Base-by-base conservation (phyloP, 2,329 filamentous ascomycete genomes). In the Colletotrichum eleusines region DNA sequence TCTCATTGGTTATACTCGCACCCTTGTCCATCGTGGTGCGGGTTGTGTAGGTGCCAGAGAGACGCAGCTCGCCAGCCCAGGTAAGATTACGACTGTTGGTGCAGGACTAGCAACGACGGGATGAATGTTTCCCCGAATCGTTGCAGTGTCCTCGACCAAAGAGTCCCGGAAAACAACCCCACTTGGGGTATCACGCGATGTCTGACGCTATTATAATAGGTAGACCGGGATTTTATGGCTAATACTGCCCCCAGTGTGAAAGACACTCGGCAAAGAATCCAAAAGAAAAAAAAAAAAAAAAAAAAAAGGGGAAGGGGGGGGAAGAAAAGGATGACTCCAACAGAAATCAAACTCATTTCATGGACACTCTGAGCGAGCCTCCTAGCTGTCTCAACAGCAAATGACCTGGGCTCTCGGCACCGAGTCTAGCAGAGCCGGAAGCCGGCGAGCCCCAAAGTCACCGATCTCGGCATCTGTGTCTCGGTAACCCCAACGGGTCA, bases 41-140 rank as follows among this genome's bases (percentile, higher is more conserved):
- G 58, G 51, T 46, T 42, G 35, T 62, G 68, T 63, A 63, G 63
- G 53, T 71, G 58, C 38, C 33, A 58, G 8, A 23, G 35, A 46
- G 58, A 63, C 58, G 44, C 16, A 53, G 53, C 31, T 40, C 18
- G 28, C 20, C 38, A 58, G 28, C 55, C 18, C 35, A 18, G 53
- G 20, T 14, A 38, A 23, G 38, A 28, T 18, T 23, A 58, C 28
- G 14, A 18, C 38, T 59, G 61, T 54, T 44, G 44, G 53, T 58
- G 38, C 20, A 35, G 3, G 26, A 48, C 11, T 23, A 28, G 40
- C 18, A 44, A 9, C 18, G 38, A 26, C 50, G 55, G 67, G 63
- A 69, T 66, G 40, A 69, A 46, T 31, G 67, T 66, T 69, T 51
- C 14, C 18, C 66, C 66, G 61, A 46, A 14, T 33, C n/a, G n/a